These are phyloP conservation scores for Globisporangium spiculum DNA, from an alignment of 352 stramenopile species.

Conservation along the genomic window DNA sequence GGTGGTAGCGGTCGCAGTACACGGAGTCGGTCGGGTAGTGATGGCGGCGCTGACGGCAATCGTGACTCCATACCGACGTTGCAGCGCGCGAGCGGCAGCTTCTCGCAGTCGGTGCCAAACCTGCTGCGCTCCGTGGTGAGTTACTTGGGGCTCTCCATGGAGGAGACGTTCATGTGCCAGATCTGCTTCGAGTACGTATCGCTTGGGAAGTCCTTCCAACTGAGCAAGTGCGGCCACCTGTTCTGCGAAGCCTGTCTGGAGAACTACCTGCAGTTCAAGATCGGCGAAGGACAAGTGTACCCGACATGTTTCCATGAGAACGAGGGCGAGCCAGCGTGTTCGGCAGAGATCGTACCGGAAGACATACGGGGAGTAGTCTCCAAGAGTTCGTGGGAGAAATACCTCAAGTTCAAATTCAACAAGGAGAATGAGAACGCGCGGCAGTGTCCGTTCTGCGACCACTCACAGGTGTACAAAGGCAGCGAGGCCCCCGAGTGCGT, in stretches of 20 bases:
- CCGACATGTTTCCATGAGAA: slow-evolving; percentile 62
- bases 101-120: slow-evolving; percentile 33
- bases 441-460: slow-evolving; percentile 55
- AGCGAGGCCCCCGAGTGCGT: slow-evolving; percentile 40
- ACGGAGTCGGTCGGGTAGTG: slow-evolving; percentile 6
- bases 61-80: slow-evolving; percentile 17
- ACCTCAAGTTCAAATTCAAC: slow-evolving; percentile 85
- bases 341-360: slow-evolving; percentile 31
- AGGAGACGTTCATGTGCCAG: slow-evolving; percentile 72
- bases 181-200: slow-evolving; percentile 73
- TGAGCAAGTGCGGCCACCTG: slow-evolving; percentile 46
- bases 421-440: slow-evolving; percentile 59
- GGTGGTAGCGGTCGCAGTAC: neutral
- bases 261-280: slow-evolving; percentile 71
- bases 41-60: neutral
- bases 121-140: slow-evolving; percentile 51
- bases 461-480: slow-evolving; percentile 51
- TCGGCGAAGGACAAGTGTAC: slow-evolving; percentile 66
- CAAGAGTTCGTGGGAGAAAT: slow-evolving; percentile 62
- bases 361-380: slow-evolving; percentile 56
- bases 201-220: slow-evolving; percentile 29
- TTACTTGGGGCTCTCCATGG: slow-evolving; percentile 55
- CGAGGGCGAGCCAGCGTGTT: slow-evolving; percentile 34
- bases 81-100: slow-evolving; percentile 13
- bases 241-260: slow-evolving; percentile 65